Conservation (phyloP, 805 yeast species). For the Vanderwaltozyma yarrowii region DNA sequence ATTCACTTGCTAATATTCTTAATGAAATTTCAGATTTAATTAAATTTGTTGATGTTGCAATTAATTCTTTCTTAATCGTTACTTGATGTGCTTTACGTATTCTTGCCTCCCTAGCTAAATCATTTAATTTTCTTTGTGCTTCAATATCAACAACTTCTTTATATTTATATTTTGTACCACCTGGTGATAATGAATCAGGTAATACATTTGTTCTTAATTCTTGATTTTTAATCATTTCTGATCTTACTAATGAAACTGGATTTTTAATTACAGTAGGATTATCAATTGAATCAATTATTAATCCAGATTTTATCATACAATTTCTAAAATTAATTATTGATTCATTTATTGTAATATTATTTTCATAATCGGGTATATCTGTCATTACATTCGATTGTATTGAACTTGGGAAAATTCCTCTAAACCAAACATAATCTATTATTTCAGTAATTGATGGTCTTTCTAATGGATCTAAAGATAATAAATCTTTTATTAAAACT, state of each 20-base stretch:
- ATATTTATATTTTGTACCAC: conserved; percentile 80
- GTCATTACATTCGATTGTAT: conserved; percentile 35
- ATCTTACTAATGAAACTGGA: conserved; percentile 1
- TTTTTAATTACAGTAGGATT: neutral
- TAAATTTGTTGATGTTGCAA: conserved; percentile 28
- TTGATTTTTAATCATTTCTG: conserved; percentile 1
- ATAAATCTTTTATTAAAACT: conserved; percentile 53
- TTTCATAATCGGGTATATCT: conserved; percentile 52
- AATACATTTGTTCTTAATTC: conserved; percentile 30
- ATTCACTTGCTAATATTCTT: conserved; percentile 35
- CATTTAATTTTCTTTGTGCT: conserved; percentile 26
- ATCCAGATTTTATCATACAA: conserved; percentile 53
- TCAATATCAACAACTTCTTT: conserved; percentile 49
- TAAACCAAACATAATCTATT: conserved; percentile 72
- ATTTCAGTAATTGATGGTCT: conserved; percentile 76
- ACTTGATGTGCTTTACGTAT: conserved; percentile 28
- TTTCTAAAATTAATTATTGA: conserved; percentile 54
- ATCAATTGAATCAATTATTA: conserved; percentile 22
- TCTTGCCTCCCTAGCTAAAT: conserved; percentile 28
- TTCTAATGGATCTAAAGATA: conserved; percentile 60
- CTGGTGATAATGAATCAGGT: conserved; percentile 88
- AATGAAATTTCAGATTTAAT: conserved; percentile 31
- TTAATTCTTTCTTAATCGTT: conserved; percentile 20
- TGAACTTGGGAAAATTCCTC: conserved; percentile 70
- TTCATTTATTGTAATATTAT: conserved; percentile 45